Evolutionary conservation across 352 stramenopile species (phyloP), one percentile per base, ranked within the genome.

Genomic region (Globisporangium cystogenes): DNA sequence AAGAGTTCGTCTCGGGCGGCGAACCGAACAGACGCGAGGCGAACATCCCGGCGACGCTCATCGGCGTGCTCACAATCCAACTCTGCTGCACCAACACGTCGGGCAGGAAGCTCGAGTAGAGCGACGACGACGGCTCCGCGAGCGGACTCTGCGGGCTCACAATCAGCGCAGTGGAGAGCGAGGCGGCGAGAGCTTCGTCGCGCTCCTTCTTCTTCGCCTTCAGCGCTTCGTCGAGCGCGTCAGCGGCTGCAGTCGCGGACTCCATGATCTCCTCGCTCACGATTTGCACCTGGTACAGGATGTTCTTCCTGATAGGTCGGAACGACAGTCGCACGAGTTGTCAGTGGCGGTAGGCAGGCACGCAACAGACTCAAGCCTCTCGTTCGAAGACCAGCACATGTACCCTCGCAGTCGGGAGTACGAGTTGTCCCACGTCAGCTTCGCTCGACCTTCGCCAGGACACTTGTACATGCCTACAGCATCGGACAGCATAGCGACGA

Each of bases 341-440:
- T 23, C 16, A 14, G 20, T 26, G 39, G 8, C 12, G 39, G 26
- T 7, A 44, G 2, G 33, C 5, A 37, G 2, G 11, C 3, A 6
- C 29, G 10, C 5, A 10, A 12, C 7, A 15, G 11, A 36, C 4
- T 1, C 4, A 12, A 37, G 18, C 33, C 3, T 6, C 14, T 37
- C 10, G 26, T 29, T 5, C 26, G 7, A 20, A 18, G 26, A 20
- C 11, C 43, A 1, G 8, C 10, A 23, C 7, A 69, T 67, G 45
- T 63, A 87, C 77, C 76, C 76, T 67, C 82, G 61, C 3, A 93
- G 41, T 44, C 80, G 72, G 3, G 82, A 93, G 60, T 91, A 93
- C 29, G 76, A 82, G 44, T 93, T 93, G 55, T 93, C 81, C 82
- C 82, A 93, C 3, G 76, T 64, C 8, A 93, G 55, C 10, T 69